A percentile compares a stretch with the other conserved stretches of the same genome.
Evolutionary conservation across 2,329 filamentous ascomycete genomes (phyloP).

Genomic region (Macrophomina tecta): DNA sequence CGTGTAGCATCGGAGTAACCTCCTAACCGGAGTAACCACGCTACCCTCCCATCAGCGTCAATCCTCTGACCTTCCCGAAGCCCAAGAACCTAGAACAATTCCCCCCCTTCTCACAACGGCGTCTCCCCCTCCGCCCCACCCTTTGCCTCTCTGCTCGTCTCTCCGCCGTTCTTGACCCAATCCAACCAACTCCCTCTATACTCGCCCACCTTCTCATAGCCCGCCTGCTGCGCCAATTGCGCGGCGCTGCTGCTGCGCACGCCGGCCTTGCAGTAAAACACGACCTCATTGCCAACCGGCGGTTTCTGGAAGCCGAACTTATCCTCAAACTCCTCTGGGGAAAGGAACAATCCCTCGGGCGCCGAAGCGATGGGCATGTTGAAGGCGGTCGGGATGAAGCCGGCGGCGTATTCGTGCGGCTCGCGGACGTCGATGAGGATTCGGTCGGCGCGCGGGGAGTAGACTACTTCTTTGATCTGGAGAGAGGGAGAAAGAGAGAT

Average conservation of each 20-base stretch:
- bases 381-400: slow-evolving; percentile 78
- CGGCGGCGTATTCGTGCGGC: slow-evolving; percentile 67
- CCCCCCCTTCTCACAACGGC: background rate
- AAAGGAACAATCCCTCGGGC: slow-evolving; percentile 80
- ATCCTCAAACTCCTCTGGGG: slow-evolving; percentile 79
- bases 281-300: slow-evolving; percentile 58
- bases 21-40: background rate
- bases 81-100: background rate
- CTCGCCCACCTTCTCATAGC: slow-evolving; percentile 74
- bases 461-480: slow-evolving; percentile 12
- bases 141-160: slow-evolving; percentile 35
- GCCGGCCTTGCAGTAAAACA: slow-evolving; percentile 95
- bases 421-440: slow-evolving; percentile 68
- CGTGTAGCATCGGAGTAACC: background rate
- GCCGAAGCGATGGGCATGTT: slow-evolving; percentile 81
- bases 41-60: background rate
- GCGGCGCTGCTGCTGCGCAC: slow-evolving; percentile 82
- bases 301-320: slow-evolving; percentile 80
- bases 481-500: no score
- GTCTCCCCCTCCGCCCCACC: background rate
- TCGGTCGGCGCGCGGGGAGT: background rate
- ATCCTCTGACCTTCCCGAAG: no score
- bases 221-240: slow-evolving; percentile 74
- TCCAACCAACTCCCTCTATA: slow-evolving; percentile 81
- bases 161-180: slow-evolving; percentile 77